Base-by-base conservation (phyloP, 805 yeast genomes). In the Scheffersomyces coipomensis region DNA sequence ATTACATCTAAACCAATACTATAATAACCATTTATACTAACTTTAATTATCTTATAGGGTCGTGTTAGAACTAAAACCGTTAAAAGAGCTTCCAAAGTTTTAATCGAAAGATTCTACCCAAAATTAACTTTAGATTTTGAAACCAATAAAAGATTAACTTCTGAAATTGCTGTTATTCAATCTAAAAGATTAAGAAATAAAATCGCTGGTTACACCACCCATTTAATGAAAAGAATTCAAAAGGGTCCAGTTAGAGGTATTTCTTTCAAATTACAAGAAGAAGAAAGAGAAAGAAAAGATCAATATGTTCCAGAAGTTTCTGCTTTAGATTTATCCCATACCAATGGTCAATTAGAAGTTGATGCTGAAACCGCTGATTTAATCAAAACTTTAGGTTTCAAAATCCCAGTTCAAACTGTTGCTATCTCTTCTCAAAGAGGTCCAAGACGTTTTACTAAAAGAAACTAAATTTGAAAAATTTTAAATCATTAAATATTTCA, bases 161-260 rank as follows among this genome's bases (percentile, higher is more conserved):
- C 88, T 66, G 97, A 95, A 78, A 90, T 93, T 65, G 99, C 99
- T 60, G 90, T 87, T 75, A 95, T 93, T 71, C 97, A 91, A 76
- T 88, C 99, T 68, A 93, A 93, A 86, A 88, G 99, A 80, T 86
- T 93, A 76, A 93, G 99, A 83, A 93, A 93, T 93, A 93, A 93
- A 88, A 95, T 93, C 68, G 99, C 99, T 73, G 99, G 99, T 75
- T 93, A 91, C 96, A 93, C 99, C 77, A 93, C 99, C 69, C 99
- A 93, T 78, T 85, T 93, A 76, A 95, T 93, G 99, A 93, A 88
- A 84, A 90, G 99, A 83, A 93, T 93, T 71, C 98, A 95, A 80
- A 93, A 91, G 84, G 99, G 99, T 73, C 99, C 99, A 81, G 99
- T 93, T 66, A 90, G 98, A 85, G 99, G 99, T 81, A 95, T 93